phyloP scores from a whole-genome alignment of 1,284 basidiomycete species.

The Rhodotorula sp. region DNA sequence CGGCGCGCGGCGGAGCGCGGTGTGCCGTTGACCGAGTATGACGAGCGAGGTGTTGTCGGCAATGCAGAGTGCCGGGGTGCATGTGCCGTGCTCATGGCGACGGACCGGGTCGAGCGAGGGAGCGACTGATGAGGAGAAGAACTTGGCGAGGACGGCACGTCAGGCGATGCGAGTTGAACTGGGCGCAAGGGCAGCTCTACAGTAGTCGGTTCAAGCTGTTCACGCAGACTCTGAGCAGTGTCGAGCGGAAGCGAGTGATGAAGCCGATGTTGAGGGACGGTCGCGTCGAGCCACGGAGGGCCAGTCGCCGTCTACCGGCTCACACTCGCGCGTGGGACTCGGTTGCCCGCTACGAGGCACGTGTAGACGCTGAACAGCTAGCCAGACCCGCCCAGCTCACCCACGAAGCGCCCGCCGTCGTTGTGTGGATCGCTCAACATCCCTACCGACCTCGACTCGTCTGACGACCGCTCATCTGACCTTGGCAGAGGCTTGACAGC shows the following conservation, averaged over 20 bases:
- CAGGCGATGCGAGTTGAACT: no score
- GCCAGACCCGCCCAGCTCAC: no score
- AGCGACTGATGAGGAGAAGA: background rate
- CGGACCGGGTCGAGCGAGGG: background rate
- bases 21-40: constrained; percentile 63
- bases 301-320: background rate
- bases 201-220: background rate
- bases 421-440: background rate
- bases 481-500: background rate
- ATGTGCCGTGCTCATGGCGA: constrained; percentile 36
- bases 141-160: background rate
- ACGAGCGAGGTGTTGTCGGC: constrained; percentile 63
- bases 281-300: background rate
- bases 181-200: no score
- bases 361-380: no score
- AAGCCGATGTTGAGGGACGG: constrained; percentile 20
- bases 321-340: background rate
- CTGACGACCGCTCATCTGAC: background rate
- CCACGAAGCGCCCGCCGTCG: no score
- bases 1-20: constrained; percentile 24
- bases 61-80: constrained; percentile 70
- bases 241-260: background rate
- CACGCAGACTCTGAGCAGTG: background rate
- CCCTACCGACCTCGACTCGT: background rate
- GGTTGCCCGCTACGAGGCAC: no score